These are phyloP conservation scores for Leishmania aethiopica DNA, from an alignment of 208 protist species.

Conservation along the genomic window DNA sequence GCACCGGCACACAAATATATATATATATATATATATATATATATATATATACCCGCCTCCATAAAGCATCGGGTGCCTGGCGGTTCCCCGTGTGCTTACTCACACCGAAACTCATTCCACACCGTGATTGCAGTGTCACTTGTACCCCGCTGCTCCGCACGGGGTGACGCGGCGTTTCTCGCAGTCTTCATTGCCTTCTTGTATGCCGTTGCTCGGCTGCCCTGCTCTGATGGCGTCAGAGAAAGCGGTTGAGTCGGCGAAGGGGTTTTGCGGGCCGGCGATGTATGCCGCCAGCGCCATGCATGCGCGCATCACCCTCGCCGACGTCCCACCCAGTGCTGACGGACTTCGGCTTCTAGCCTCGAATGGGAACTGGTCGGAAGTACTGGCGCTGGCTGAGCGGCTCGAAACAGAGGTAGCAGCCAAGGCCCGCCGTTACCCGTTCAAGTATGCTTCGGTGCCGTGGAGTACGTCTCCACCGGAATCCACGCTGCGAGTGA, in stretches of 20 bases:
- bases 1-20: neutral
- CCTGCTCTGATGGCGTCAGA: slow-evolving; percentile 29
- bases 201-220: neutral
- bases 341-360: slow-evolving; percentile 63
- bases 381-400: slow-evolving; percentile 58
- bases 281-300: slow-evolving; percentile 19
- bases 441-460: slow-evolving; percentile 7
- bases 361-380: slow-evolving; percentile 71
- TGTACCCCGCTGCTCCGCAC: too few relatives aligned
- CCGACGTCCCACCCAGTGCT: slow-evolving; percentile 52
- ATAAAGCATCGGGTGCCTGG: neutral
- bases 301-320: slow-evolving; percentile 15
- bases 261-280: slow-evolving; percentile 22
- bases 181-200: neutral
- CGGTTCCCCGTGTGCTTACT: neutral
- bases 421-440: slow-evolving; percentile 20
- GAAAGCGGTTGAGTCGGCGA: slow-evolving; percentile 16
- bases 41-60: neutral
- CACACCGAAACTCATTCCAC: neutral
- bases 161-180: neutral
- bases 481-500: neutral
- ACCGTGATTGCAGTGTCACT: neutral
- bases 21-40: neutral
- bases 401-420: slow-evolving; percentile 51
- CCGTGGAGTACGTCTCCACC: slow-evolving; percentile 1